Conservation (phyloP, 768 basidiomycete species). For the Crucibulum laeve region DNA sequence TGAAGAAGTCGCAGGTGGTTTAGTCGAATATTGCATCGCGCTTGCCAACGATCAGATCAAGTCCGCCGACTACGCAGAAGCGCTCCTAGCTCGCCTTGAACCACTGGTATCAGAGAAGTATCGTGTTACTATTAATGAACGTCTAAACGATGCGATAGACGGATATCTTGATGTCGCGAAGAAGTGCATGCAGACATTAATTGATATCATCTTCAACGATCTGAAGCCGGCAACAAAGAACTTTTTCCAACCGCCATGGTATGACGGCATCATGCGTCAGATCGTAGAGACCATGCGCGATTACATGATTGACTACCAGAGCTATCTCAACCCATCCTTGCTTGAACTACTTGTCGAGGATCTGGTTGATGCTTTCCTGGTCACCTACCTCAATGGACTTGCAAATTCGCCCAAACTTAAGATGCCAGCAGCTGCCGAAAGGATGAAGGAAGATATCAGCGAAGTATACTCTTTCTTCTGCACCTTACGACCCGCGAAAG, state of each 20-base stretch:
- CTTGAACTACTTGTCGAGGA: constrained; percentile 92
- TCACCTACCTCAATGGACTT: constrained; percentile 85
- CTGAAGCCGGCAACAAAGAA: constrained; percentile 81
- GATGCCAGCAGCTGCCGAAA: constrained; percentile 81
- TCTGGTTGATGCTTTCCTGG: constrained; percentile 85
- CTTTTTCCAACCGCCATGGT: constrained; percentile 85
- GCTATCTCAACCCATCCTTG: constrained; percentile 84
- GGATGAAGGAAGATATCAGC: constrained; percentile 78
- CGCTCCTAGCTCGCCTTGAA: constrained; percentile 80
- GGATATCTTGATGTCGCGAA: constrained; percentile 98
- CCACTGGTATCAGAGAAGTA: constrained; percentile 94
- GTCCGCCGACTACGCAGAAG: constrained; percentile 90
- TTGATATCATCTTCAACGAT: constrained; percentile 94
- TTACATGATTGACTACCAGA: constrained; percentile 93
- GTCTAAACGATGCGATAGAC: constrained; percentile 94
- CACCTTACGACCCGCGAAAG: constrained; percentile 69
- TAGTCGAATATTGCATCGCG: constrained; percentile 95
- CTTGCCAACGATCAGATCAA: constrained; percentile 98
- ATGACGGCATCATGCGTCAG: constrained; percentile 82
- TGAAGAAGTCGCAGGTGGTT: constrained; percentile 80
- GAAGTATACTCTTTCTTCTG: constrained; percentile 79
- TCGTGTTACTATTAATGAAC: constrained; percentile 72
- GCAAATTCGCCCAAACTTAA: constrained; percentile 79
- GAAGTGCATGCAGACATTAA: constrained; percentile 91
- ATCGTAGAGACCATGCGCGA: constrained; percentile 95